Evolutionary conservation across 495 filamentous ascomycete genomes (phyloP), one percentile per base, ranked within the genome.

Genomic region (Neurospora sp.): DNA sequence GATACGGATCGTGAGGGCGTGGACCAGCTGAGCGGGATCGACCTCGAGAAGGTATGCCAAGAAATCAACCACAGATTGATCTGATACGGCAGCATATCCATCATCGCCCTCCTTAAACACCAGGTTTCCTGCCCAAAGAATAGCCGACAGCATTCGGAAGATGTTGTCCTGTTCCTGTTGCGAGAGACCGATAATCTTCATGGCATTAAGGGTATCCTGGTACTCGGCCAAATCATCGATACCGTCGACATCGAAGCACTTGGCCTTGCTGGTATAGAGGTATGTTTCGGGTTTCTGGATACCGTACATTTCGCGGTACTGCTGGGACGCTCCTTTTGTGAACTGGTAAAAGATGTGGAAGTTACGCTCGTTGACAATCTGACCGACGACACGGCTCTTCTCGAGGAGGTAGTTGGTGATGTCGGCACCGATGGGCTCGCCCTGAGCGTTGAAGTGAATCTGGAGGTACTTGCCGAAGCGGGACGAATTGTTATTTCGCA

Each of bases 311-410:
- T 94, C 89, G 79, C 94, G 86, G 80, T 98, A 96, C 65, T 91
- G 90, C 77, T 91, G 87, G 10, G 94, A 91, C 16, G 96, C 96
- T 1, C 92, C 94, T 80, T 99, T 99, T 27, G 96, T 91, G 81
- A 97, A 97, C 80, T 99, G 96, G 81, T 99, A 99, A 81, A 99
- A 98, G 76, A 99, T 98, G 81, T 99, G 96, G 83, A 99, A 99
- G 80, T 97, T 98, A 74, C 96, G 89, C 86, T 99, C 96, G 74
- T 98, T 95, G 72, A 82, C 86, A 75, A 98, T 98, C 83, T 98
- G 96, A 8, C 95, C 94, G 3, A 98, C 96, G 1, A 99, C 96
- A 83, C 96, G 86, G 27, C 92, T 90, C 85, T 98, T 98, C 80
- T 99, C 96, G 71, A 99, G 85, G 22, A 99, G 84, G 79, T 99